phyloP scores from a whole-genome alignment of 768 basidiomycete species.

The Clitopilus hobsonii region DNA sequence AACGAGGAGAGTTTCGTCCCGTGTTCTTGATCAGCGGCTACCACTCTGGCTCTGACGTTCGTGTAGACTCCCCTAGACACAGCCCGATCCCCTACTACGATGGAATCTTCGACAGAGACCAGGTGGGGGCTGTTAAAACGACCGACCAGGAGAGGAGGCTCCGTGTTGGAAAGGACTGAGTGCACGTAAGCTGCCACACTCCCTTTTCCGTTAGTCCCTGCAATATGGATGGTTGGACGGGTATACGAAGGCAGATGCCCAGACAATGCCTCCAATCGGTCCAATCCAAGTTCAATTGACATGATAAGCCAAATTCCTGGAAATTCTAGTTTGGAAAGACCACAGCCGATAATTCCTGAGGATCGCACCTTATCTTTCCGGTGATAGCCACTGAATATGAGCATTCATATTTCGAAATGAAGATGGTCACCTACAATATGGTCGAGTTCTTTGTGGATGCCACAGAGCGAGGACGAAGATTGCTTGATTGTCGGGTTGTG shows the following conservation, averaged over 20 bases:
- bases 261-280: slow-evolving; percentile 52
- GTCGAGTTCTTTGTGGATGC: too few relatives aligned
- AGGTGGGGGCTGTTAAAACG: slow-evolving; percentile 95
- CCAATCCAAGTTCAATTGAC: slow-evolving; percentile 68
- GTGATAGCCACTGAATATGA: too few relatives aligned
- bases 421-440: too few relatives aligned
- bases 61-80: slow-evolving; percentile 47
- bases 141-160: slow-evolving; percentile 59
- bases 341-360: background rate
- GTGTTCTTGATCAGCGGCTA: slow-evolving; percentile 38
- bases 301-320: slow-evolving; percentile 21
- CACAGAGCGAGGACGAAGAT: too few relatives aligned
- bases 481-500: too few relatives aligned
- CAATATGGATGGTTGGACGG: slow-evolving; percentile 84
- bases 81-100: slow-evolving; percentile 57
- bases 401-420: too few relatives aligned
- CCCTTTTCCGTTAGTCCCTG: slow-evolving; percentile 97
- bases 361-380: too few relatives aligned
- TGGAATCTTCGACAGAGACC: slow-evolving; percentile 69
- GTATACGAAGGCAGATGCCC: slow-evolving; percentile 53
- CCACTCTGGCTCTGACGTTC: slow-evolving; percentile 40
- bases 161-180: slow-evolving; percentile 60
- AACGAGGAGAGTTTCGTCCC: slow-evolving; percentile 60
- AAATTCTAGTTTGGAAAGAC: background rate
- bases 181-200: slow-evolving; percentile 82